Base-by-base conservation (phyloP, 306 rosid genomes). In the Notholithocarpus densiflorus region DNA sequence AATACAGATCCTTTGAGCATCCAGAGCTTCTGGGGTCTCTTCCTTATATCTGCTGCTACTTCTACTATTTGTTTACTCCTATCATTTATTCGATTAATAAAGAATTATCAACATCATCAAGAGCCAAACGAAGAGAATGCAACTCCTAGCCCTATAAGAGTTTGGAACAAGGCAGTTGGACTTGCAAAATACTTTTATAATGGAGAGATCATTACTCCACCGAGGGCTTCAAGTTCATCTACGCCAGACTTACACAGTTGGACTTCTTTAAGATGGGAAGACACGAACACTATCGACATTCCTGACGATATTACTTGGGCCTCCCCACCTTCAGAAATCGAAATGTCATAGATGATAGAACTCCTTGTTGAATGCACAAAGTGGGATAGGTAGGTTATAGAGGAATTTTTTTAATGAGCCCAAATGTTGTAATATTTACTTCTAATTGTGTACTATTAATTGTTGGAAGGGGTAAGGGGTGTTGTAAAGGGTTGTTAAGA, bases 1-100 rank as follows among this genome's bases (percentile, higher is more conserved):
- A 20, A 12, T 3, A 32, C 77, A 4, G 76, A 80, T 59, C 83
- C 88, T 54, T 77, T 88, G 84, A 83, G 70, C 77, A 80, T 88
- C 40, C 72, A 56, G 15, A 89, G 86, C 79, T 89, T 92, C 54
- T 84, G 87, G 94, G 82, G 82, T 68, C 89, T 92, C 65, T 90
- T 60, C 72, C 84, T 85, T 6, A 79, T 89, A 55, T 88, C 92
- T 45, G 90, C 86, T 43, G 79, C 68, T 24, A 89, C 84, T 70
- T 88, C 89, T 17, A 87, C 94, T 4, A 56, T 86, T 27, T 87
- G 93, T 77, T 62, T 89, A 32, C 54, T 92, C 54, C 2, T 86
- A 55, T 74, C 86, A 37, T 27, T 75, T 20, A 59, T 81, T 64
- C 70, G 75, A 21, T 80, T 81, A 0, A 64, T 32, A 14, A 77